Evolutionary conservation across 805 yeast species (phyloP).

Genomic region (Maudiozyma serrabonitensis): DNA sequence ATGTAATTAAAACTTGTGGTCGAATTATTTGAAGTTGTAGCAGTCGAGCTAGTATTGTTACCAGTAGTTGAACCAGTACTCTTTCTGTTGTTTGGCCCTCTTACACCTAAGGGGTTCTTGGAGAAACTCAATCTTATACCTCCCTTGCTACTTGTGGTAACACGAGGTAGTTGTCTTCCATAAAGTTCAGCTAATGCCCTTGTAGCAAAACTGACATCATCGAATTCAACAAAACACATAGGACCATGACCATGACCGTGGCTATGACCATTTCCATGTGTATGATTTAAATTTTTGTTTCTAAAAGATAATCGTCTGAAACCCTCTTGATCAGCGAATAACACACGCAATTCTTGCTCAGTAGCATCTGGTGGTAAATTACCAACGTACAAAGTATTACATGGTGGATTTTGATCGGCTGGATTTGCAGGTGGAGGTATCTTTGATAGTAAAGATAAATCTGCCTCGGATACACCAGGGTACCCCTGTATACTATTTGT

Average conservation of each 20-base stretch:
- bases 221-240: slow-evolving; percentile 97
- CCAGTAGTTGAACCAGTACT: slow-evolving; percentile 13
- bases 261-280: slow-evolving; percentile 15
- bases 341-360: slow-evolving; percentile 74
- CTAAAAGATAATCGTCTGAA: slow-evolving; percentile 84
- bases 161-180: slow-evolving; percentile 77
- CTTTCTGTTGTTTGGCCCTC: slow-evolving; percentile 50
- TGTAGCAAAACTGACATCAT: slow-evolving; percentile 84
- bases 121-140: slow-evolving; percentile 88
- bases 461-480: slow-evolving; percentile 33
- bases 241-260: slow-evolving; percentile 64
- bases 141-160: slow-evolving; percentile 50
- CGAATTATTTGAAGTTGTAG: not conserved
- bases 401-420: slow-evolving; percentile 96
- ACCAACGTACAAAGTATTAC: slow-evolving; percentile 91
- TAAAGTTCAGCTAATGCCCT: slow-evolving; percentile 84
- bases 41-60: not conserved
- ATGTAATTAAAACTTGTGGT: not conserved
- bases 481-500: slow-evolving; percentile 5
- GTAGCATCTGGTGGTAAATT: slow-evolving; percentile 93
- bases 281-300: slow-evolving; percentile 40
- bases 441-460: slow-evolving; percentile 57
- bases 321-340: slow-evolving; percentile 81
- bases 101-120: slow-evolving; percentile 92
- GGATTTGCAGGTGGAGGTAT: slow-evolving; percentile 91